phyloP scores from a whole-genome alignment of 208 protist genomes.

The Trypanosoma mega region DNA sequence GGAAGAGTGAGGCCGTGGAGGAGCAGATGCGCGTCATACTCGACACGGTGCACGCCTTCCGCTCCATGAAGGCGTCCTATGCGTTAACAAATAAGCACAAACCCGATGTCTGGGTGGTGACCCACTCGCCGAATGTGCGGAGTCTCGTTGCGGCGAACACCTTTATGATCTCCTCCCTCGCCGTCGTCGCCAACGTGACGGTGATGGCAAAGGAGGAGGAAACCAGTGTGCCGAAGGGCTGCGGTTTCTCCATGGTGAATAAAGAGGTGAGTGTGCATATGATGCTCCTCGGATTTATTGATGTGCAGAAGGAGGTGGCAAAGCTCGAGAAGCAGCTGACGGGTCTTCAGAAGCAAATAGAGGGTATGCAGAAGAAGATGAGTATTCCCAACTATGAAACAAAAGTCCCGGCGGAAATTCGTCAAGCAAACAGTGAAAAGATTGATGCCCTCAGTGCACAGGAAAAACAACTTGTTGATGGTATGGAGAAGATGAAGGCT shows the following conservation, averaged over 20 bases:
- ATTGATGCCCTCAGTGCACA: constrained; percentile 61
- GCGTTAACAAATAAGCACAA: constrained; percentile 88
- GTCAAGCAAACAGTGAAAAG: constrained; percentile 81
- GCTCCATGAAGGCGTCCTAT: constrained; percentile 90
- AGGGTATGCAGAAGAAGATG: constrained; percentile 87
- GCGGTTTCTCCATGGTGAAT: constrained; percentile 83
- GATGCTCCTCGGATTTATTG: constrained; percentile 91
- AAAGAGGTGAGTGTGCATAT: constrained; percentile 85
- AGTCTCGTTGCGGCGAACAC: constrained; percentile 42
- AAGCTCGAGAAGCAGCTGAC: constrained; percentile 88
- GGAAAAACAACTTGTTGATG: constrained; percentile 61
- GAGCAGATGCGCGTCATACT: constrained; percentile 82
- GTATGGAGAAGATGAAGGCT: constrained; percentile 76
- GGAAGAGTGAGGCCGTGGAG: constrained; percentile 63
- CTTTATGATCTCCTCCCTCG: constrained; percentile 78
- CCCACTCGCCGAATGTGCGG: constrained; percentile 43
- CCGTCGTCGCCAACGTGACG: constrained; percentile 71
- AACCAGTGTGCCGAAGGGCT: constrained; percentile 70
- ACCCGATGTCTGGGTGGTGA: constrained; percentile 78
- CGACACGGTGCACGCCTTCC: constrained; percentile 82
- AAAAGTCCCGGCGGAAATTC: constrained; percentile 88
- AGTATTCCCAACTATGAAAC: constrained; percentile 85
- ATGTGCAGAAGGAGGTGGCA: constrained; percentile 84
- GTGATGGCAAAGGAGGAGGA: constrained; percentile 55
- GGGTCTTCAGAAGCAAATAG: constrained; percentile 76